Conservation (phyloP, 2,329 filamentous ascomycete species). For the Pseudogymnoascus sp. region DNA sequence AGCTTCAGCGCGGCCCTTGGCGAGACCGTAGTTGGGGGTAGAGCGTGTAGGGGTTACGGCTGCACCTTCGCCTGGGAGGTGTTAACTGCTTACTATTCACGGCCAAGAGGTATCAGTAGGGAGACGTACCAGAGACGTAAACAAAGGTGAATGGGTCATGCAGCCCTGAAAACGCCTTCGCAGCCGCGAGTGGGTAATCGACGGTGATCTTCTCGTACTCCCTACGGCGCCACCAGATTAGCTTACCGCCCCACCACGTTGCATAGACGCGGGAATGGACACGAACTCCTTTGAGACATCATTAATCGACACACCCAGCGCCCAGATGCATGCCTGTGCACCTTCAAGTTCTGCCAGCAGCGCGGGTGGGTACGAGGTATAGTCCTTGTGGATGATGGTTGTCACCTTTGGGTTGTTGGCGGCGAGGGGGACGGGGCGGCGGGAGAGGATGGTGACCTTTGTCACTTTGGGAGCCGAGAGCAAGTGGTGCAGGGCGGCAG, state of each 20-base stretch:
- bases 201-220: conserved; percentile 63
- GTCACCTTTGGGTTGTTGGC: conserved; percentile 53
- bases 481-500: conserved; percentile 53
- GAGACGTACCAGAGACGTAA: conserved; percentile 52
- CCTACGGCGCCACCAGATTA: conserved; percentile 21
- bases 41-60: conserved; percentile 49
- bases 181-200: conserved; percentile 57
- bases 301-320: conserved; percentile 57
- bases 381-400: conserved; percentile 63
- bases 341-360: conserved; percentile 54
- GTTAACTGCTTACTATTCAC: neutral
- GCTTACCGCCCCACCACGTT: neutral
- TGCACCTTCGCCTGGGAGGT: conserved; percentile 32
- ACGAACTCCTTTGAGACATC: conserved; percentile 51
- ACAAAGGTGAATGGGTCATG: conserved; percentile 58
- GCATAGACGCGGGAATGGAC: neutral
- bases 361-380: conserved; percentile 48
- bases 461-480: conserved; percentile 45
- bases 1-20: conserved; percentile 62
- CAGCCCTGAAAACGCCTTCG: conserved; percentile 48
- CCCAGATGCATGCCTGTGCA: conserved; percentile 66
- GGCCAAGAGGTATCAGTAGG: neutral
- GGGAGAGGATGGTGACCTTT: conserved; percentile 60
- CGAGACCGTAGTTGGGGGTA: conserved; percentile 49
- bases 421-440: conserved; percentile 56